These are phyloP conservation scores for Colletotrichum somersetense DNA, from an alignment of 2,329 filamentous ascomycete genomes.

Conservation along the genomic window DNA sequence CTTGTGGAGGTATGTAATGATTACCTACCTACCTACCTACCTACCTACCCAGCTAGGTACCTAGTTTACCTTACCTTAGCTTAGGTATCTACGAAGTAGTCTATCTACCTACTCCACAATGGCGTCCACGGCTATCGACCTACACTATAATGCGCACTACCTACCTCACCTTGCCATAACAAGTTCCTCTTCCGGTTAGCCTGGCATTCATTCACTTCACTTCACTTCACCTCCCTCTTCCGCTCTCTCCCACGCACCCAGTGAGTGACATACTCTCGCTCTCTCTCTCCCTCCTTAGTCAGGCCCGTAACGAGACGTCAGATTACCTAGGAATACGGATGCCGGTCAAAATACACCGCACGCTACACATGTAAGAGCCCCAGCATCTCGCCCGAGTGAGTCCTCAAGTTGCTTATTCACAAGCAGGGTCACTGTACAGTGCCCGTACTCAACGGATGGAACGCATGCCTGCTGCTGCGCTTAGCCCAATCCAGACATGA, in stretches of 20 bases:
- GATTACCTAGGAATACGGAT: too few relatives aligned
- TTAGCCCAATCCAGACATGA: neutral
- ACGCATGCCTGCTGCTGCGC: neutral
- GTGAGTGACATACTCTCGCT: too few relatives aligned
- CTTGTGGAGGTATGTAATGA: too few relatives aligned
- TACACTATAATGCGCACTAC: neutral
- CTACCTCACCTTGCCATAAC: neutral
- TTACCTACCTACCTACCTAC: too few relatives aligned
- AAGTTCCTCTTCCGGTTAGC: neutral
- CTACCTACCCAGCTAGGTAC: too few relatives aligned
- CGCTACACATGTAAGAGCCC: neutral
- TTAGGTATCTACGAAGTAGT: neutral
- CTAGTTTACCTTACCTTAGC: too few relatives aligned
- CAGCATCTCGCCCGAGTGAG: neutral
- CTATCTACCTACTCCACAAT: constrained; percentile 3
- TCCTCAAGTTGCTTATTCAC: neutral
- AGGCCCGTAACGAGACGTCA: too few relatives aligned
- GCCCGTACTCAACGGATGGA: neutral
- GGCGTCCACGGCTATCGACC: neutral
- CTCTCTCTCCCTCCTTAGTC: neutral
- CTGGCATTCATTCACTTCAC: neutral
- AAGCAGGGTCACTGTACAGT: neutral
- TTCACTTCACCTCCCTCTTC: neutral
- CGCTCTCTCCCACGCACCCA: neutral
- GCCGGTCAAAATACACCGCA: neutral